Percentiles rank a stretch among this genome's conserved stretches.
Evolutionary conservation across 2,329 filamentous ascomycete species (phyloP).

Genomic region (Diaporthe ampelina): DNA sequence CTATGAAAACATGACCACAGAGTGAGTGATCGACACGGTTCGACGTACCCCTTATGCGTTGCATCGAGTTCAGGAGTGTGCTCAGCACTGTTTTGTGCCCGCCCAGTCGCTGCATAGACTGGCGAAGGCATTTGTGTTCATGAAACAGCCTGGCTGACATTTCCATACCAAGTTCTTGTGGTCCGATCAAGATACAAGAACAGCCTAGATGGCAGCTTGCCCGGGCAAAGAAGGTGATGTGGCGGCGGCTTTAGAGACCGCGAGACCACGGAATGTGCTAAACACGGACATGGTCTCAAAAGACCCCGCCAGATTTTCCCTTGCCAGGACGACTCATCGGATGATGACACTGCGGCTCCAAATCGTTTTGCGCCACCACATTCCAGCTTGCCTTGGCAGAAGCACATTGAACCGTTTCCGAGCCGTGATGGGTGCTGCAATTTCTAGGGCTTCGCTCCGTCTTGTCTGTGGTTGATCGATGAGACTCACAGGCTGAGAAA

Average conservation of each 20-base stretch:
- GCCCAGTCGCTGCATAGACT: neutral
- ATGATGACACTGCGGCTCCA: neutral
- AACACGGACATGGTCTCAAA: neutral
- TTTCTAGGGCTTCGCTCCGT: neutral
- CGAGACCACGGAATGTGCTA: neutral
- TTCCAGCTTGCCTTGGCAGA: neutral
- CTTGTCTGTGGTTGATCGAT: neutral
- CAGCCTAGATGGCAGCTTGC: too few relatives aligned
- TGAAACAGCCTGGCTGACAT: neutral
- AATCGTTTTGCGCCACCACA: neutral
- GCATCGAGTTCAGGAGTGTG: neutral
- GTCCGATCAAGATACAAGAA: neutral
- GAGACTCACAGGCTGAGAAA: neutral
- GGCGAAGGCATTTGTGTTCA: neutral
- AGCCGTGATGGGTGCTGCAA: neutral
- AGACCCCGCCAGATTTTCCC: neutral
- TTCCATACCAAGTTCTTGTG: neutral
- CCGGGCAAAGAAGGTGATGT: neutral
- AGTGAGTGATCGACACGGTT: conserved; percentile 25
- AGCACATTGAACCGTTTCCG: neutral
- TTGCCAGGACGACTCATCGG: neutral
- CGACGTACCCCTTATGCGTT: neutral
- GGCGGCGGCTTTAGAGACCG: neutral
- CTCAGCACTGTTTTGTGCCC: neutral
- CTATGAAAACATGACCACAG: neutral